Base-by-base conservation (phyloP, 345 rosid species). In the Reutealis trisperma region DNA sequence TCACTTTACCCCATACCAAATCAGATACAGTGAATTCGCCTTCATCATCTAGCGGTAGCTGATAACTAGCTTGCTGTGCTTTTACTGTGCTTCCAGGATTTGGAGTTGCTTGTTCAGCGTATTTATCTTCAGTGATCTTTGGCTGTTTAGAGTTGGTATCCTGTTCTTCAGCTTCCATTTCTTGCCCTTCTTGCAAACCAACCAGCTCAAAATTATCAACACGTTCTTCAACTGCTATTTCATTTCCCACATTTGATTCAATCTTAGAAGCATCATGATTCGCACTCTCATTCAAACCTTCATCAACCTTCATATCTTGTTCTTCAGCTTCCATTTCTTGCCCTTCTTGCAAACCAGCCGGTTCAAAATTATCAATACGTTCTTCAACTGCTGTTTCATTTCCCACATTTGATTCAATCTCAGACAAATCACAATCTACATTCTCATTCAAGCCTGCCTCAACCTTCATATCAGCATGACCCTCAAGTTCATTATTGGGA, bases 1-100 rank as follows among this genome's bases (percentile, higher is more conserved):
- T 87, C 61, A 89, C 92, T 80, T 91, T 91, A 41, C 93, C 92
- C 96, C 96, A 91, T 16, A 91, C 93, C 83, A 89, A 81, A 79
- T 89, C 93, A 45, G 89, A 84, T 67, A 91, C 87, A 32, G 69
- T 68, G 65, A 88, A 84, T 41, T 78, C 88, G 41, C 84, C 88
- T 77, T 86, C 88, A 73, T 86, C 77, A 52, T 84, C 89, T 9
- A 47, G 74, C 1, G 79, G 87, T 61, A 86, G 82, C 78, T 71
- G 83, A 85, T 87, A 89, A 47, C 68, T 75, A 68, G 82, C 86
- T 82, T 77, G 87, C 63, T 81, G 77, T 42, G 47, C 75, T 44
- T 77, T 80, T 45, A 69, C 73, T n/a, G 73, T 74, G 83, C 77
- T 83, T 37, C 6, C 41, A 3, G 6, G 41, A 37, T 37, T 37